Base-by-base conservation (phyloP, 208 protist genomes). In the Leishmania aethiopica region DNA sequence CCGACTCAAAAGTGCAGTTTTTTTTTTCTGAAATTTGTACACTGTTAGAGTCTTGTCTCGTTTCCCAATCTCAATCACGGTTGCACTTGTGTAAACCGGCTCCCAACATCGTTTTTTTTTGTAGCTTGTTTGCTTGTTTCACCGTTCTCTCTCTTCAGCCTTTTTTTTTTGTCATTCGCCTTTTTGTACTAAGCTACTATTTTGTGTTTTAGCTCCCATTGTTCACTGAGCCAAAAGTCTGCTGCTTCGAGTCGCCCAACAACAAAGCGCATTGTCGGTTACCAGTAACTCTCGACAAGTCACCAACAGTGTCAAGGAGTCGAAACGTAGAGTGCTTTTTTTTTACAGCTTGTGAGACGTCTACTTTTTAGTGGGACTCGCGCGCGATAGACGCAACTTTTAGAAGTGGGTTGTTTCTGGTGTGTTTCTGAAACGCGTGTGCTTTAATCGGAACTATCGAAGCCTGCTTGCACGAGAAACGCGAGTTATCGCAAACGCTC, bases 151-250 rank as follows among this genome's bases (percentile, higher is more conserved):
- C 35, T 83, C 66, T 51, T 57, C 19, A 40, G 22, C 32, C 28
- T 35, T 78, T 67, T 7, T 67, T 7, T 78, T 19, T 78, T 42
- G 17, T n/a, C 76, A 74, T 64, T 57, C 57, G 19, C 62, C 62
- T 67, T 40, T 53, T 15, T 75, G 55, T 32, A 72, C 15, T 45
- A n/a, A 47, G 17, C 45, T 70, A n/a, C 55, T 42, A 75, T 57
- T 55, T 57, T 32, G 7, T 69, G 59, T 49, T 79, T 45, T 75
- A 15, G 59, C 51, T 57, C 55, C 67, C 45, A 55, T 71, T 70
- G 6, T 55, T 32, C 10, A 72, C 45, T 6, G 45, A n/a, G n/a
- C 72, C 32, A 53, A 28, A 42, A 37, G 47, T 55, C 11, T 76
- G n/a, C 62, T 72, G 32, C 11, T 64, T 72, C 8, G 5, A 40